These are phyloP conservation scores for Paecilomyces sp. DNA, from an alignment of 2,329 filamentous ascomycete genomes.

Conservation along the genomic window DNA sequence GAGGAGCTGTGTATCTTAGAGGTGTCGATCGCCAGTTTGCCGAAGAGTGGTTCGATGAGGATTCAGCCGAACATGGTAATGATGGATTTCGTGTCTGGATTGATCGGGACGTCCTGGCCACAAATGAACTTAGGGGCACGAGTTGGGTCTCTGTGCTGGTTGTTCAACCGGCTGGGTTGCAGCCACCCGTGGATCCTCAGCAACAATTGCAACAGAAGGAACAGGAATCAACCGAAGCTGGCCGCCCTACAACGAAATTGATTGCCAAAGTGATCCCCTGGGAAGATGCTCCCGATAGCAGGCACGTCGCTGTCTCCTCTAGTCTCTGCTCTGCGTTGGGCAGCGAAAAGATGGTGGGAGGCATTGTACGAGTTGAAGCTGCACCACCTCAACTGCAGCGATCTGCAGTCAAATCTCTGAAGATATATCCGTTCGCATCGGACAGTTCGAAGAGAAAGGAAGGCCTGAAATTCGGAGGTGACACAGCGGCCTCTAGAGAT, in stretches of 20 bases:
- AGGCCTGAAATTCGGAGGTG: conserved; percentile 78
- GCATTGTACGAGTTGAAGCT: conserved; percentile 78
- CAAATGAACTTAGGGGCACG: conserved; percentile 66
- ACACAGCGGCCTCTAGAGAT: conserved; percentile 75
- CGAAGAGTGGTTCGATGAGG: conserved; percentile 71
- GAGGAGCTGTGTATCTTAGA: conserved; percentile 61
- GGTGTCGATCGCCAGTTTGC: conserved; percentile 66
- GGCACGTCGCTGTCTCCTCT: conserved; percentile 72
- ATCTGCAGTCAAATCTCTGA: conserved; percentile 60
- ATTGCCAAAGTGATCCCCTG: conserved; percentile 70
- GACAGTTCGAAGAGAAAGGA: conserved; percentile 50
- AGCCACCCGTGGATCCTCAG: conserved; percentile 61
- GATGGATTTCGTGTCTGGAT: conserved; percentile 71
- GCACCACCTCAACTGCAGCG: conserved; percentile 66
- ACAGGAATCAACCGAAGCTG: conserved; percentile 48
- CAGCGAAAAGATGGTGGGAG: conserved; percentile 68
- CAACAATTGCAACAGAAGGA: conserved; percentile 63
- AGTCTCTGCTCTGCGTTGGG: conserved; percentile 68
- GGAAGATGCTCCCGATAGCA: conserved; percentile 79
- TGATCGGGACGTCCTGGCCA: conserved; percentile 66
- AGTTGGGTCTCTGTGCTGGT: conserved; percentile 78
- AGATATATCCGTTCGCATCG: conserved; percentile 71
- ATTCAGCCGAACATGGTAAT: conserved; percentile 47
- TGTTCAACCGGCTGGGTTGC: conserved; percentile 72
- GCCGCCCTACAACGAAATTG: conserved; percentile 57